Percentiles rank a stretch among this genome's conserved stretches.
Conservation (phyloP, 1,284 basidiomycete genomes). For the Apiotrichum sp. region DNA sequence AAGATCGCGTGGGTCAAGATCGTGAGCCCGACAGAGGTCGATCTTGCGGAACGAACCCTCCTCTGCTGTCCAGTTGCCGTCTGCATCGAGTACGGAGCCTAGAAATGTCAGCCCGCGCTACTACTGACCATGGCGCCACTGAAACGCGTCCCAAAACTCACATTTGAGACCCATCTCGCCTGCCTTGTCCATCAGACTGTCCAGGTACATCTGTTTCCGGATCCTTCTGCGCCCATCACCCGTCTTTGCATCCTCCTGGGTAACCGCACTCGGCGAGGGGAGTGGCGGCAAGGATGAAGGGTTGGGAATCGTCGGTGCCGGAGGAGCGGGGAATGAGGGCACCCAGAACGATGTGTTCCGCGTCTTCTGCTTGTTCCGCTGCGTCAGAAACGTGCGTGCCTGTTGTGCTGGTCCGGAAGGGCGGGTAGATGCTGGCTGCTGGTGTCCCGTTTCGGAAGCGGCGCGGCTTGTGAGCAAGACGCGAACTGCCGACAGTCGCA, state of each 20-base stretch:
- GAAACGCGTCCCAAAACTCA: conserved; percentile 16
- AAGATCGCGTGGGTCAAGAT: conserved; percentile 86
- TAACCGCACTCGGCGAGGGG: conserved; percentile 6
- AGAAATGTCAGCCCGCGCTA: background rate
- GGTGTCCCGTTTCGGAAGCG: too few relatives aligned
- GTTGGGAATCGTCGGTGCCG: conserved; percentile 1
- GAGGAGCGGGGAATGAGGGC: conserved; percentile 15
- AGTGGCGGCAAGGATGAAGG: conserved; percentile 9
- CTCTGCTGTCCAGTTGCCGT: conserved; percentile 82
- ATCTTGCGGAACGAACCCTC: conserved; percentile 85
- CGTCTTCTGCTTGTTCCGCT: background rate
- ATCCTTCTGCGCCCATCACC: conserved; percentile 4
- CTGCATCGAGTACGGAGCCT: conserved; percentile 81
- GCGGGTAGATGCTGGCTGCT: too few relatives aligned
- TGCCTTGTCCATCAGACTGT: conserved; percentile 46
- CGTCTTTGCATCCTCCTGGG: conserved; percentile 6
- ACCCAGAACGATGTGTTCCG: conserved; percentile 22
- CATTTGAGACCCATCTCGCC: conserved; percentile 44
- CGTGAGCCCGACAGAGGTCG: conserved; percentile 80
- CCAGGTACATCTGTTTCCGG: conserved; percentile 35
- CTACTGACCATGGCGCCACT: too few relatives aligned
- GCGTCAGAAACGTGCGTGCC: conserved; percentile 1
- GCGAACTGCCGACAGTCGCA: too few relatives aligned
- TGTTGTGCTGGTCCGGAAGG: background rate
- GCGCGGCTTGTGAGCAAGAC: too few relatives aligned